Evolutionary conservation across 2,329 filamentous ascomycete genomes (phyloP), one percentile per base, ranked within the genome.

Genomic region (Alternaria longipes): DNA sequence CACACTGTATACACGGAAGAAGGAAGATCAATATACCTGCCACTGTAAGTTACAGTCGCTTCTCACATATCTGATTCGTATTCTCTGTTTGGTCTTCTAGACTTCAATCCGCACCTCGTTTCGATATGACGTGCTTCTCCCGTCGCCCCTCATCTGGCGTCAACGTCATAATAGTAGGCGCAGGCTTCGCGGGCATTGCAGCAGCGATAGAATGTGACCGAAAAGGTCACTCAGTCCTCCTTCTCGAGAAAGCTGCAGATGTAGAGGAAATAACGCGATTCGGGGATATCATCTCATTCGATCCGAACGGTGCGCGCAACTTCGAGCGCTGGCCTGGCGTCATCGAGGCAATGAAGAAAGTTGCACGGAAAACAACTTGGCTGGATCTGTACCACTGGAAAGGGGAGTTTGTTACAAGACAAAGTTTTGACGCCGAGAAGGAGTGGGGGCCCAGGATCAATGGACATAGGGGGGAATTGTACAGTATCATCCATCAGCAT

Each of bases 241-340:
- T 89, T 45, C 85, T 87, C 65, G 87, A 89, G 64, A 75, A 75
- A 57, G 57, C 66, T n/a, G 45, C 52, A 7, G 80, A 81, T 2
- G 86, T 87, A 59, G 72, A 74, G 11, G 83, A 85, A 60, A 82
- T 88, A 38, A 89, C 87, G 59, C 75, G 79, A 1, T 82, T 89
- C 0, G 87, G 87, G 42, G 85, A 89, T 75, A 87, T 89, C 65
- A 89, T 89, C 67, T 86, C 83, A 8, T 88, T 88, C 65, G 86
- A 87, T 8, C 80, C 84, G 42, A 89, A 89, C 70, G 85, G 82
- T 18, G 85, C 86, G 1, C 83, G 86, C 30, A 86, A 89, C 65
- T 88, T 89, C 65, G 74, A 83, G 56, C 83, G 87, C 36, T 77
- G 77, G 76, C 75, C 80, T 12, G 79, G 80, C 22, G 80, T 88